A percentile compares a stretch with the other conserved stretches of the same genome.
These are phyloP conservation scores for Pleurotus platypus DNA, from an alignment of 768 basidiomycete genomes.

Conservation along the genomic window DNA sequence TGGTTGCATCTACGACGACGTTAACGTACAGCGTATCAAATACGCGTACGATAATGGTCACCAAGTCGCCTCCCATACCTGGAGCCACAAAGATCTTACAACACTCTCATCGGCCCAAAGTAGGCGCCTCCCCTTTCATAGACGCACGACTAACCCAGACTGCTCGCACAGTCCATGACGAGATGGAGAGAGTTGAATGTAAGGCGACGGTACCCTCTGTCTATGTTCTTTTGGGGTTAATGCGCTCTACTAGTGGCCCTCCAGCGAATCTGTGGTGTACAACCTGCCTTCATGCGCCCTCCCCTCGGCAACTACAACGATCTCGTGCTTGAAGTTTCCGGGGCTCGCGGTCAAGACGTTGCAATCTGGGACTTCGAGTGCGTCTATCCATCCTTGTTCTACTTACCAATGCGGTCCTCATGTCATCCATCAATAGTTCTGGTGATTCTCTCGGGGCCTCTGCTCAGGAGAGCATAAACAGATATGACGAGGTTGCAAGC, in stretches of 20 bases:
- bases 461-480: slow-evolving; percentile 24
- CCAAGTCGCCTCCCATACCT: slow-evolving; percentile 43
- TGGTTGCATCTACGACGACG: slow-evolving; percentile 34
- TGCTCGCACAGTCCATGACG: slow-evolving; percentile 14
- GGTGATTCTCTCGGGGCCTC: slow-evolving; percentile 35
- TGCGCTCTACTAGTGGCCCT: slow-evolving; percentile 25
- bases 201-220: background rate
- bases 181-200: slow-evolving; percentile 19
- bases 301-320: slow-evolving; percentile 35
- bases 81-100: slow-evolving; percentile 33
- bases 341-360: slow-evolving; percentile 18
- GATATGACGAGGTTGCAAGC: slow-evolving; percentile 18
- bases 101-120: slow-evolving; percentile 18
- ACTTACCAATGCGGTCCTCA: background rate
- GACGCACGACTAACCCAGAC: too few relatives aligned
- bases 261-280: slow-evolving; percentile 25
- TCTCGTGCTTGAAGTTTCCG: slow-evolving; percentile 20
- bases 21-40: slow-evolving; percentile 23
- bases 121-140: slow-evolving; percentile 4
- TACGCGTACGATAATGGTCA: slow-evolving; percentile 36
- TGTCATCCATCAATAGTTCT: slow-evolving; percentile 23
- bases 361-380: slow-evolving; percentile 34
- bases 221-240: slow-evolving; percentile 1
- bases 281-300: slow-evolving; percentile 32
- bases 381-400: slow-evolving; percentile 2